phyloP scores from a whole-genome alignment of 1,284 basidiomycete genomes.

The Malassezia japonica region DNA sequence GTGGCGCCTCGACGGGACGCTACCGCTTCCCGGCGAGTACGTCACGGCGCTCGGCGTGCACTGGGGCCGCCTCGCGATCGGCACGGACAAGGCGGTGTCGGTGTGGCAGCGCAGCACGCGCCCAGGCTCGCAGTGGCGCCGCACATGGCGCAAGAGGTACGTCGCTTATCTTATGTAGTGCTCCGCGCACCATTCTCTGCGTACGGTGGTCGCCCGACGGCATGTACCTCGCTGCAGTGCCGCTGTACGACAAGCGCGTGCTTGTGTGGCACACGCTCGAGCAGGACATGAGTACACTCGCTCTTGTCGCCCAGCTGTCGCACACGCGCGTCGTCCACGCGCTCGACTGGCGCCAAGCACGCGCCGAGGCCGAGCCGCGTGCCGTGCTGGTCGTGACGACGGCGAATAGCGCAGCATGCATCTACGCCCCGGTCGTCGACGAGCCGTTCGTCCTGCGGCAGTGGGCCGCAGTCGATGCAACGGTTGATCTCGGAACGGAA shows the following conservation, averaged over 20 bases:
- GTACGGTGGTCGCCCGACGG: conserved; percentile 15
- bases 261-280: conserved; percentile 2
- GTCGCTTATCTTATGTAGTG: neutral
- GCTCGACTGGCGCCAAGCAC: conserved; percentile 7
- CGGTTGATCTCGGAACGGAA: conserved; percentile 1
- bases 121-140: conserved; percentile 1
- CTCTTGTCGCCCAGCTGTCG: neutral
- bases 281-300: neutral
- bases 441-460: conserved; percentile 3
- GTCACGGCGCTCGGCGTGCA: conserved; percentile 5
- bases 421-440: conserved; percentile 1
- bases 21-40: conserved; percentile 8
- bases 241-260: conserved; percentile 11
- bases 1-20: conserved; percentile 12
- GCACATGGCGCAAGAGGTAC: neutral
- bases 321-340: conserved; percentile 9
- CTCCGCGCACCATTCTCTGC: conserved; percentile 5
- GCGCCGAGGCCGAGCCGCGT: neutral
- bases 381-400: conserved; percentile 9
- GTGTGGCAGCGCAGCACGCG: neutral
- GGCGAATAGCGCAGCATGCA: neutral
- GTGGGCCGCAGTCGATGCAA: conserved; percentile 11
- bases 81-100: conserved; percentile 3
- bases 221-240: conserved; percentile 8
- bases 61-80: conserved; percentile 4